Base-by-base conservation (phyloP, 2,329 filamentous ascomycete species). In the Phaeosphaeriaceae sp. region DNA sequence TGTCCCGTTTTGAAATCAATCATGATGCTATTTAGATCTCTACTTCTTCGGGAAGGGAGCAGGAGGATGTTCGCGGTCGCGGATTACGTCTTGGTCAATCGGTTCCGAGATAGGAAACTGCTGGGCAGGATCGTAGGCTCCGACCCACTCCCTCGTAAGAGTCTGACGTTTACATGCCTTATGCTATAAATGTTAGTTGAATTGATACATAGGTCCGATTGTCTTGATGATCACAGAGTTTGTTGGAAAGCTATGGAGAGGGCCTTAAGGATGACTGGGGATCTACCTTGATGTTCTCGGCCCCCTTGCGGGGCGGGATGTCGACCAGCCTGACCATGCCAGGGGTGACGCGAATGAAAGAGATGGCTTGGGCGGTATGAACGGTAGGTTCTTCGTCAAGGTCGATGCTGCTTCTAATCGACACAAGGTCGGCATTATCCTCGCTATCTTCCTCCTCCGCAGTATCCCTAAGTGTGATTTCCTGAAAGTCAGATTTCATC, bases 251-350 rank as follows among this genome's bases (percentile, higher is more conserved):
- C n/a, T n/a, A n/a, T n/a, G n/a, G n/a, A n/a, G n/a, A 26, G 23
- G 11, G 4, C 23, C 2, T 26, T 26, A 26, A 23, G 18, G n/a
- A 30, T 41, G 21, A 43, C 38, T 36, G 26, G 8, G 32, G 32
- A 34, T 18, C n/a, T 17, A 15, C 32, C 32, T 34, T 34, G 8
- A 34, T 36, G 23, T 45, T 53, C 32, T 45, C 32, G 13, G 44
- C 51, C 26, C 53, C 52, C 46, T 50, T 60, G 18, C 32, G 54
- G 1, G 62, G 40, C 5, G 52, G 48, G 23, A 64, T 60, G 13
- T 66, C 52, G 5, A 68, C 50, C 16, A 62, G 37, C 47, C 60
- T 66, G 33, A 63, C 58, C 46, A 50, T 53, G 6, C 59, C 60
- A 1, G 60, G 48, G 3, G 48, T 51, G 7, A 64, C 28, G 12